Percentiles rank a stretch among this genome's conserved stretches.
These are phyloP conservation scores for Beta lomatogona DNA, from an alignment of 179 eudicot species.

Conservation along the genomic window DNA sequence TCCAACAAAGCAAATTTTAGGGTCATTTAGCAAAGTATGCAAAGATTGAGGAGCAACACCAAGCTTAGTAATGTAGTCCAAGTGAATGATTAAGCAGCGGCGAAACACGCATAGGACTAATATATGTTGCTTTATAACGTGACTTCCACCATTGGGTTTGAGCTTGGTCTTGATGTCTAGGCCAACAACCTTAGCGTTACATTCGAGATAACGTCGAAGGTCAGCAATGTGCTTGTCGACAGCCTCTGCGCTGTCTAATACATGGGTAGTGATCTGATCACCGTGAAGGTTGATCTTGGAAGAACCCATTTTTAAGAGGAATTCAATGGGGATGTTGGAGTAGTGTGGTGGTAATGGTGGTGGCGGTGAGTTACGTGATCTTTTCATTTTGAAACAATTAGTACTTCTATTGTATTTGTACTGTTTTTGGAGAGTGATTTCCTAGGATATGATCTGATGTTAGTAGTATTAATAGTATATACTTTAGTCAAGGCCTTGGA, in stretches of 20 bases:
- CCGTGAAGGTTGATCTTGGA: slow-evolving; percentile 14
- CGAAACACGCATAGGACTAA: slow-evolving; percentile 4
- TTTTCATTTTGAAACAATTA: background rate
- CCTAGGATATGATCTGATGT: background rate
- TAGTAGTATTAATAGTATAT: no score
- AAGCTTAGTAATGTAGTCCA: background rate
- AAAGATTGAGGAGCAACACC: background rate
- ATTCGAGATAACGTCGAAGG: slow-evolving; percentile 8
- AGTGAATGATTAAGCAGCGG: slow-evolving; percentile 20
- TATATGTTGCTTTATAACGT: background rate
- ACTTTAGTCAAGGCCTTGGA: background rate
- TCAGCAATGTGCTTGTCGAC: slow-evolving; percentile 16
- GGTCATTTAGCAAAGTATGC: slow-evolving; percentile 3
- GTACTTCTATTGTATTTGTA: no score
- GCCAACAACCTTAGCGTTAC: slow-evolving; percentile 22
- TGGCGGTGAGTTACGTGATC: background rate
- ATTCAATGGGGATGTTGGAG: slow-evolving; percentile 7
- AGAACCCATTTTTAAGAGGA: slow-evolving; percentile 16
- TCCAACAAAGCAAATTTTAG: slow-evolving; percentile 27
- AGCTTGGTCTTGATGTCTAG: slow-evolving; percentile 11
- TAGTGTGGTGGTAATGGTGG: no score
- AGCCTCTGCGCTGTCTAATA: slow-evolving; percentile 3
- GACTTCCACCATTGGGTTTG: background rate
- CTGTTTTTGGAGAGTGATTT: background rate
- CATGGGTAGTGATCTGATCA: slow-evolving; percentile 6